These are phyloP conservation scores for Gentiana dahurica DNA, from an alignment of 257 asterid genomes.

Conservation along the genomic window DNA sequence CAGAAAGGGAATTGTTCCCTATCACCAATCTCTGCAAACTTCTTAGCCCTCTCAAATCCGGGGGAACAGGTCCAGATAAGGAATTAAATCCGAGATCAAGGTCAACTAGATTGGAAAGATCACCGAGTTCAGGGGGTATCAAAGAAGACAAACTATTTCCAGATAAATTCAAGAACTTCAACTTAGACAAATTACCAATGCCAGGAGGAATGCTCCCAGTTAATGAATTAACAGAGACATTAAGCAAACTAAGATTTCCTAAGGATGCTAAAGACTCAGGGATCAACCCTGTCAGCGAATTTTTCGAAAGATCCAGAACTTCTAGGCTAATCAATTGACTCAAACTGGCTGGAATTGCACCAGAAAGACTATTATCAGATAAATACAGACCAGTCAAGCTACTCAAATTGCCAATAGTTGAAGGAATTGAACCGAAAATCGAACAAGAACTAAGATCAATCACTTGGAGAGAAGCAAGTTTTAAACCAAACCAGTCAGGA, in stretches of 20 bases:
- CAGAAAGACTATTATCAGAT: constrained; percentile 46
- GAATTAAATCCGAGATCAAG: constrained; percentile 52
- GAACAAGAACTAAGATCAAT: constrained; percentile 69
- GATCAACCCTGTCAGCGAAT: constrained; percentile 46
- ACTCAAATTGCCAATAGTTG: constrained; percentile 35
- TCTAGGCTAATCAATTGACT: constrained; percentile 27
- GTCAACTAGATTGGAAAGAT: constrained; percentile 29
- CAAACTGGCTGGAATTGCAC: constrained; percentile 48
- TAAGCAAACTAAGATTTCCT: constrained; percentile 39
- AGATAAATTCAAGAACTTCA: constrained; percentile 33
- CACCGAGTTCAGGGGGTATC: constrained; percentile 43
- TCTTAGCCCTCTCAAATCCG: constrained; percentile 25
- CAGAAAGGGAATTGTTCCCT: constrained; percentile 38
- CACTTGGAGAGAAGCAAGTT: constrained; percentile 29
- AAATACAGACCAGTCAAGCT: constrained; percentile 26
- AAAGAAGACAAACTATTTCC: constrained; percentile 37
- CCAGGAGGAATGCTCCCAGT: constrained; percentile 40
- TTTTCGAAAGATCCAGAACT: constrained; percentile 45
- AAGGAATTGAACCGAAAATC: constrained; percentile 52
- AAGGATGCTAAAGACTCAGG: constrained; percentile 41
- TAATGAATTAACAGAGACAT: constrained; percentile 46
- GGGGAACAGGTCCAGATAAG: constrained; percentile 37
- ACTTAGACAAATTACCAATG: constrained; percentile 33
- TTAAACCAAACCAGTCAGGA: constrained; percentile 58
- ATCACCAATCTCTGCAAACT: constrained; percentile 27